Evolutionary conservation across 163 green algal genomes (phyloP), one percentile per base, ranked within the genome.

Genomic region (Coccomyxa subellipsoidea): DNA sequence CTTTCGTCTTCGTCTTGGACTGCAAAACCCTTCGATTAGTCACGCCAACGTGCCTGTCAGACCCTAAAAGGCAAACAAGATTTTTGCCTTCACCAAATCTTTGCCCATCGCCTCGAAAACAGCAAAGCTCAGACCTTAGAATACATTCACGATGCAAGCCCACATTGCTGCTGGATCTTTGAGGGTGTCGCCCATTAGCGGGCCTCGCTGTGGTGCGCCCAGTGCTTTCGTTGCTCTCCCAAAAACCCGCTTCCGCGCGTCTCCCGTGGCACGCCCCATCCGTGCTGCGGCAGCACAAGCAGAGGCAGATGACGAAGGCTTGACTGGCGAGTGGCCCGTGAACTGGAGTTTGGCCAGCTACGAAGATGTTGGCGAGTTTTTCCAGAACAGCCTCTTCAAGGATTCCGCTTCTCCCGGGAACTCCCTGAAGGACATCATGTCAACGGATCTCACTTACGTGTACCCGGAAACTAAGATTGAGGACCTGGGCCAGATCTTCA

Each of bases 321-420:
- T 85, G 54, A 78, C 54, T 38, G 84, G 84, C 12, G 84, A 88
- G 47, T 88, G 84, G 84, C 82, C 84, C 54, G 84, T 85, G 9
- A 88, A 88, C 79, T 88, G 84, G 84, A 86, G 81, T 73, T 69
- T 88, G 35, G 79, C 81, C n/a, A 84, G 72, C 70, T 85, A 88
- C 25, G 84, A 88, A 53, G 84, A 88, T 54, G 84, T 88, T 25
- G 81, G 84, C 75, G 81, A 88, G 79, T 88, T 85, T 76, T 88
- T 88, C 81, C 66, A 86, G 38, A 75, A 84, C 69, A 85, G 78
- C 40, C 78, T 88, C 27, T 87, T 87, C 83, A 87, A 87, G 80
- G 70, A 82, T 37, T 36, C 54, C 9, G 84, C 84, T 31, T 35
- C 75, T 7, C 69, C 83, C 34, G 79, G 75, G 40, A 83, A 40